Conservation (phyloP, 345 rosid genomes). For the Euphorbia lathyris region DNA sequence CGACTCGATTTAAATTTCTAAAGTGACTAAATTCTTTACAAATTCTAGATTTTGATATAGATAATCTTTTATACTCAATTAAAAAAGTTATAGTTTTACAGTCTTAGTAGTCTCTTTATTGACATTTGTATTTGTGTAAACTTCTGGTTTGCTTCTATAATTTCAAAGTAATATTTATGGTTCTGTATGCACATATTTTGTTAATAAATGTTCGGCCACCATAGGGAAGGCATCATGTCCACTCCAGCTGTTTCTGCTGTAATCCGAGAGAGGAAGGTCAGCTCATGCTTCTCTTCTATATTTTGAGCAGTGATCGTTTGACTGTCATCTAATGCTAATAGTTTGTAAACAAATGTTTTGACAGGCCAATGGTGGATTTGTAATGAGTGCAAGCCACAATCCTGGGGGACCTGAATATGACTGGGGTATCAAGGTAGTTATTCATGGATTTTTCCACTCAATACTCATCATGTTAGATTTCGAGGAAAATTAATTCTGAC, state of each 20-base stretch:
- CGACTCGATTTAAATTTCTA: neutral
- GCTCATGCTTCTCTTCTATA: constrained; percentile 7
- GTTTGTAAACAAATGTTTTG: neutral
- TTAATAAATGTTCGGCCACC: constrained; percentile 17
- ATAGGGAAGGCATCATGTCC: constrained; percentile 83
- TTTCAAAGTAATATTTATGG: neutral
- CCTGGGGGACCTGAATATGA: constrained; percentile 95
- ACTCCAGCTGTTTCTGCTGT: constrained; percentile 95
- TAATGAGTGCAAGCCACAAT: constrained; percentile 97
- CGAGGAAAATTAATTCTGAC: too few relatives aligned
- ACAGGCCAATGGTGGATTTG: constrained; percentile 93
- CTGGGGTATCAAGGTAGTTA: constrained; percentile 84
- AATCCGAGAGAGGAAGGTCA: constrained; percentile 75
- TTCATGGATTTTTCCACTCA: too few relatives aligned
- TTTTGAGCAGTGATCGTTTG: constrained; percentile 12
- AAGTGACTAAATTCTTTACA: neutral
- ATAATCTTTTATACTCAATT: neutral
- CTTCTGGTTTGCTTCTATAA: neutral
- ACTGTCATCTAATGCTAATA: neutral
- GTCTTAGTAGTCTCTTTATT: neutral
- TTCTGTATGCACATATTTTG: constrained; percentile 13
- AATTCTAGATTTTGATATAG: neutral
- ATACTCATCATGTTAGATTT: too few relatives aligned
- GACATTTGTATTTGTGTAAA: neutral
- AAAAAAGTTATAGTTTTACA: neutral